These are phyloP conservation scores for Russula compacta DNA, from an alignment of 768 basidiomycete species.

Conservation along the genomic window DNA sequence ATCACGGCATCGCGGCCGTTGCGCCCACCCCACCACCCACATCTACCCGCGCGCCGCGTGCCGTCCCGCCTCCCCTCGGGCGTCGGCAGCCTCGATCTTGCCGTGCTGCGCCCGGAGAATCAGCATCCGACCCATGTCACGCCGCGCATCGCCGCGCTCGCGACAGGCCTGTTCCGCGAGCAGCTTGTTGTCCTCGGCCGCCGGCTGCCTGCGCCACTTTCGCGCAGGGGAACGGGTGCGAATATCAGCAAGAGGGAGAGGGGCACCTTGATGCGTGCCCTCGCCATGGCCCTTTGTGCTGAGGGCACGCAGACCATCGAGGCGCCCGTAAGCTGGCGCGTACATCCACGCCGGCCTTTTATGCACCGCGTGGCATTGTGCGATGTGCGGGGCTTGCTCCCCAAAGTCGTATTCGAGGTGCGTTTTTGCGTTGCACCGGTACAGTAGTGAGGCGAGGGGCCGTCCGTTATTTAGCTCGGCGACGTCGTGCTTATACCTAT, in stretches of 20 bases:
- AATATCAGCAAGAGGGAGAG: neutral
- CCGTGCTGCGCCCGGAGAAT: slow-evolving; percentile 45
- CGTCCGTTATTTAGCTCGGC: slow-evolving; percentile 40
- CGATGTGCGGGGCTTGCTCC: neutral
- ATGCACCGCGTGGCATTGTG: slow-evolving; percentile 6
- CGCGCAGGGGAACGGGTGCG: neutral
- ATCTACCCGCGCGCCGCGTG: neutral
- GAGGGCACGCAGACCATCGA: slow-evolving; percentile 11
- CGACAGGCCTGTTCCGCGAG: slow-evolving; percentile 45
- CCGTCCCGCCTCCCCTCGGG: slow-evolving; percentile 12
- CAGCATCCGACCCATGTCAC: slow-evolving; percentile 56
- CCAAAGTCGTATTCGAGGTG: slow-evolving; percentile 5
- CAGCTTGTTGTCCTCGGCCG: slow-evolving; percentile 45
- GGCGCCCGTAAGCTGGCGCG: slow-evolving; percentile 3
- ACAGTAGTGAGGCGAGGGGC: neutral
- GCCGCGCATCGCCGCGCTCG: slow-evolving; percentile 44
- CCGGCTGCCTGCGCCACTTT: slow-evolving; percentile 23
- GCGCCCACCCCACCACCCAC: neutral
- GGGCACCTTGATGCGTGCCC: neutral
- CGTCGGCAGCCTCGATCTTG: slow-evolving; percentile 42
- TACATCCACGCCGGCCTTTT: slow-evolving; percentile 12
- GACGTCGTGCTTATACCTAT: slow-evolving; percentile 50
- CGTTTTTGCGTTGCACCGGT: neutral
- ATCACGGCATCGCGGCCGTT: neutral
- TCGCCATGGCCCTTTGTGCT: slow-evolving; percentile 7